These are phyloP conservation scores for Prinsepia uniflora DNA, from an alignment of 306 rosid species.

Conservation along the genomic window DNA sequence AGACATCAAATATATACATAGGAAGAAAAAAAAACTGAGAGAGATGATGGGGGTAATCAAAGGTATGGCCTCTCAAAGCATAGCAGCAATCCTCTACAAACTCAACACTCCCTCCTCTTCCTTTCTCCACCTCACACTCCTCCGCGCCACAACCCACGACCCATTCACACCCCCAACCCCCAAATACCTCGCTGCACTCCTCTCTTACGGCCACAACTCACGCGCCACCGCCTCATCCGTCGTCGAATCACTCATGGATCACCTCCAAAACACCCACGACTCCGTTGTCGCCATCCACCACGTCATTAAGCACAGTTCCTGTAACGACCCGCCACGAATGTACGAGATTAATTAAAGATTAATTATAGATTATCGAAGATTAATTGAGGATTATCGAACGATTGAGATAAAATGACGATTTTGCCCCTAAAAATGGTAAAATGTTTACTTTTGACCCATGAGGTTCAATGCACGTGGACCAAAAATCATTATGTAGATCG, in stretches of 20 bases:
- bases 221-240: conserved; percentile 75
- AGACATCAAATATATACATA: conserved; percentile 5
- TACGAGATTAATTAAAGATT: too few relatives aligned
- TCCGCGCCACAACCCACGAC: conserved; percentile 82
- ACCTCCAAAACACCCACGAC: conserved; percentile 60
- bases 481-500: too few relatives aligned
- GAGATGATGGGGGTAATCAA: conserved; percentile 60
- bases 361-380: too few relatives aligned
- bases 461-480: too few relatives aligned
- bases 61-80: conserved; percentile 80
- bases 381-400: too few relatives aligned
- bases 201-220: conserved; percentile 59
- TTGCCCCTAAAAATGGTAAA: too few relatives aligned
- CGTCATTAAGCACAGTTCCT: conserved; percentile 52
- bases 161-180: conserved; percentile 48
- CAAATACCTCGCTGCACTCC: conserved; percentile 51
- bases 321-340: too few relatives aligned
- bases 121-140: conserved; percentile 41
- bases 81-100: conserved; percentile 56
- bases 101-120: conserved; percentile 40
- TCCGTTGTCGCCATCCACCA: conserved; percentile 85
- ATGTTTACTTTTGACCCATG: too few relatives aligned
- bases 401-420: too few relatives aligned
- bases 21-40: conserved; percentile 35
- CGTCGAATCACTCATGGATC: conserved; percentile 71